A percentile compares a stretch with the other conserved stretches of the same genome.
These are phyloP conservation scores for Aegle marmelos DNA, from an alignment of 345 rosid species.

Conservation along the genomic window DNA sequence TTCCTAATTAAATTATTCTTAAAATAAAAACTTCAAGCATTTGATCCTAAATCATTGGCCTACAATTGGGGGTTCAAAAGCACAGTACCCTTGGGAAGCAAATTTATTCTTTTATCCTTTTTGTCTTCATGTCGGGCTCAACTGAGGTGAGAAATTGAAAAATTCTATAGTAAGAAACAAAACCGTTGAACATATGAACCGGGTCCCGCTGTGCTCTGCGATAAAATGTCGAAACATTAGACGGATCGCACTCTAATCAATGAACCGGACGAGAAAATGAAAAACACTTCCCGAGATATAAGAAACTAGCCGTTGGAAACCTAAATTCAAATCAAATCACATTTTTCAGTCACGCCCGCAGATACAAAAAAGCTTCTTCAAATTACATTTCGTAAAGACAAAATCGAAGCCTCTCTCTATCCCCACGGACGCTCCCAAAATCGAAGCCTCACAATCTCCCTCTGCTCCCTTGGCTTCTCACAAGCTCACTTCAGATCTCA, in stretches of 20 bases:
- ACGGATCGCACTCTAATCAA: not conserved
- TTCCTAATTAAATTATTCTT: not conserved
- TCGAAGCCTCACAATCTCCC: not conserved
- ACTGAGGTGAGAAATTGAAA: not conserved
- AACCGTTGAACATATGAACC: conserved; percentile 26
- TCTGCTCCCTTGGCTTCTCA: not conserved
- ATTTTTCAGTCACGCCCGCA: not conserved
- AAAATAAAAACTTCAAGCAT: not conserved
- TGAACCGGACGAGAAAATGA: conserved; percentile 13
- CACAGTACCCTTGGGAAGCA: not conserved
- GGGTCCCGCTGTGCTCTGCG: conserved; percentile 11
- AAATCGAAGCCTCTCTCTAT: conserved; percentile 12
- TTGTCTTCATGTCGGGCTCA: not conserved
- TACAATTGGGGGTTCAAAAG: not conserved
- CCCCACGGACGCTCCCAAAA: not conserved
- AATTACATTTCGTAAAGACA: conserved; percentile 10
- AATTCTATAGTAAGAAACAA: not conserved
- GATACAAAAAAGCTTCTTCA: conserved; percentile 12
- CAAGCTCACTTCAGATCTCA: conserved; percentile 1
- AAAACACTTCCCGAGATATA: conserved; percentile 13
- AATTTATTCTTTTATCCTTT: not conserved
- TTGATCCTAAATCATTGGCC: not conserved
- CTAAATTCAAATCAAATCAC: conserved; percentile 12
- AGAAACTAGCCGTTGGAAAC: conserved; percentile 18
- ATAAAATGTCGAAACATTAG: conserved; percentile 9